Base-by-base conservation (phyloP, 768 basidiomycete genomes). In the Agaricus blazei region DNA sequence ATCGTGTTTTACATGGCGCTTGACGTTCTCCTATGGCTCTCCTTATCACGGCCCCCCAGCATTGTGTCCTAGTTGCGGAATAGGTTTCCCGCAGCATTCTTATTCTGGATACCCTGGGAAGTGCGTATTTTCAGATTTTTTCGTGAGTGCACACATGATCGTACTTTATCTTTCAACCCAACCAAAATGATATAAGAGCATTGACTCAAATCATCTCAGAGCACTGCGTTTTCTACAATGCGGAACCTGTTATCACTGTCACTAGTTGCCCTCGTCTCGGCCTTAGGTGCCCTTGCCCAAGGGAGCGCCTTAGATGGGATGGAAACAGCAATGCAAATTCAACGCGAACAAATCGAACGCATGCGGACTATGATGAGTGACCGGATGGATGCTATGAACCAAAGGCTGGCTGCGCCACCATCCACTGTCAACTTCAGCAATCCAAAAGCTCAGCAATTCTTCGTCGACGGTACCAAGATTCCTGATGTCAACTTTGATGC, bases 401-500 rank as follows among this genome's bases (percentile, higher is more conserved):
- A 42, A 15, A 55, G 54, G 47, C 54, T 37, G 4, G 54, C 48
- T 31, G 23, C 54, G 23, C 45, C 58, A 36, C 56, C 58, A 8
- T 68, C 73, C 6, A 68, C 70, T 48, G 80, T 88, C 57, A 84
- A 80, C 0, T 88, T 88, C 66, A 65, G 71, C 6, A 85, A 87
- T 61, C 83, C 84, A 34, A 76, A 72, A 26, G 85, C 85, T 2
- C 71, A 50, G 23, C 27, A 84, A 59, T 90, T 88, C 64, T 87
- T 74, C 62, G 88, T 90, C 9, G 72, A 88, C 57, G 88, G 88
- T 0, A 75, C 70, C 40, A 72, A 68, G 34, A 82, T 90, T 40
- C 88, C 88, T 5, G 73, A 83, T 28, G 84, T 90, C 24, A 75
- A 84, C 60, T 90, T 85, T 60, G 86, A 90, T 59, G 74, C 87